Evolutionary conservation across 179 eudicot genomes (phyloP), one percentile per base, ranked within the genome.

Genomic region (Amaranthus tricolor): DNA sequence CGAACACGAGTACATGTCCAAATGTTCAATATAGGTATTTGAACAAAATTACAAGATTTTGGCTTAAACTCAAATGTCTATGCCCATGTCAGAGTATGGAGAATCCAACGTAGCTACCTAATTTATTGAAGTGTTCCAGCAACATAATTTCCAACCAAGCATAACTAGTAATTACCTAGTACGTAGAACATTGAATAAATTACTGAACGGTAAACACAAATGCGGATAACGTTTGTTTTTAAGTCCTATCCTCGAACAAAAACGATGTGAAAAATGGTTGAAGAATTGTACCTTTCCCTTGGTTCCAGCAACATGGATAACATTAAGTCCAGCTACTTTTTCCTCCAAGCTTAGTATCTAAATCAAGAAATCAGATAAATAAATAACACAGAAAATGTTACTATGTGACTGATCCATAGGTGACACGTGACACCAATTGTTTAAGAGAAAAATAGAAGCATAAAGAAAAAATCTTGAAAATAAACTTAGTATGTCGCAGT

Each of bases 241-340:
- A 24, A 14, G 19, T 7, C 14, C n/a, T 14, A 49, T 58, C 43
- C 63, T 48, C 67, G 9, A 40, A 5, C 9, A 62, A 75, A 71
- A 40, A 9, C n/a, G 50, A 54, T 21, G n/a, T 48, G 50, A 44
- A 70, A 31, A 45, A 40, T 68, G 44, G 16, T 63, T 60, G 54
- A 21, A 7, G 44, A 73, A 57, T 14, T 59, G 70, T 81, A 92
- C 97, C 97, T 92, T 92, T 79, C 97, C 97, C 79, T 92, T 92
- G 24, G 97, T 92, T 76, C 97, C 97, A 73, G 98, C 96, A 81
- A 93, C 98, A 83, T 93, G 98, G 84, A 93, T 87, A 66, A 93
- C 85, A 68, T 83, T 90, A 60, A 93, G 98, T 68, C 77, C 84
- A 66, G 82, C 86, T 72, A 93, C 71, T 62, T 83, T 85, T 68